Percentiles rank a stretch among this genome's conserved stretches.
phyloP scores from a whole-genome alignment of 495 filamentous ascomycete species.

The Penicillium taxi region DNA sequence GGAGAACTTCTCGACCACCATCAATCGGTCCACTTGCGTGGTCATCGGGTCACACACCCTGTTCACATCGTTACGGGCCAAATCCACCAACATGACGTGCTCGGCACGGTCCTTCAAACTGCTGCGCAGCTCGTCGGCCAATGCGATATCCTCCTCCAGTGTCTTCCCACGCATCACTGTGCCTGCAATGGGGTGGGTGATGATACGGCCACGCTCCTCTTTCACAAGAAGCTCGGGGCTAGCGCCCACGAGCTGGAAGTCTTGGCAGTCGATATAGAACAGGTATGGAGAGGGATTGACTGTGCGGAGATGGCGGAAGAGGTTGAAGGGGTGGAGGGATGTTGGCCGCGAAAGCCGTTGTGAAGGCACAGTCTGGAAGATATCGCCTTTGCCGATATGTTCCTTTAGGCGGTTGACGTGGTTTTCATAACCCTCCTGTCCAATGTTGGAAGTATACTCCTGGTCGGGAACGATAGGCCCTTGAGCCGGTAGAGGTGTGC shows the following conservation, averaged over 20 bases:
- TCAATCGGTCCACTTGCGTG: slow-evolving; percentile 81
- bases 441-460: slow-evolving; percentile 89
- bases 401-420: slow-evolving; percentile 76
- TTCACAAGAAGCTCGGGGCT: slow-evolving; percentile 92
- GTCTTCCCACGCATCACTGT: slow-evolving; percentile 83
- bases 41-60: slow-evolving; percentile 86
- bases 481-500: slow-evolving; percentile 70
- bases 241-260: slow-evolving; percentile 92
- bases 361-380: slow-evolving; percentile 94
- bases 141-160: slow-evolving; percentile 65
- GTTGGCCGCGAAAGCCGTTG: slow-evolving; percentile 88
- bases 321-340: slow-evolving; percentile 89
- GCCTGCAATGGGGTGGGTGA: slow-evolving; percentile 95
- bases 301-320: slow-evolving; percentile 90
- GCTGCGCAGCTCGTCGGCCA: slow-evolving; percentile 68
- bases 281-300: slow-evolving; percentile 96
- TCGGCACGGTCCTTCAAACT: slow-evolving; percentile 93
- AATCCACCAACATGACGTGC: slow-evolving; percentile 98
- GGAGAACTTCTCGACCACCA: slow-evolving; percentile 92
- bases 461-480: slow-evolving; percentile 61
- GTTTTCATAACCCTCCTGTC: slow-evolving; percentile 72
- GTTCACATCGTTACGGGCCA: slow-evolving; percentile 94
- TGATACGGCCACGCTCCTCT: slow-evolving; percentile 74
- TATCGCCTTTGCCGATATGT: slow-evolving; percentile 84
- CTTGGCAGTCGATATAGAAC: slow-evolving; percentile 85